Percentiles rank a stretch among this genome's conserved stretches.
phyloP scores from a whole-genome alignment of 352 stramenopile species.

The Phytophthora pini region DNA sequence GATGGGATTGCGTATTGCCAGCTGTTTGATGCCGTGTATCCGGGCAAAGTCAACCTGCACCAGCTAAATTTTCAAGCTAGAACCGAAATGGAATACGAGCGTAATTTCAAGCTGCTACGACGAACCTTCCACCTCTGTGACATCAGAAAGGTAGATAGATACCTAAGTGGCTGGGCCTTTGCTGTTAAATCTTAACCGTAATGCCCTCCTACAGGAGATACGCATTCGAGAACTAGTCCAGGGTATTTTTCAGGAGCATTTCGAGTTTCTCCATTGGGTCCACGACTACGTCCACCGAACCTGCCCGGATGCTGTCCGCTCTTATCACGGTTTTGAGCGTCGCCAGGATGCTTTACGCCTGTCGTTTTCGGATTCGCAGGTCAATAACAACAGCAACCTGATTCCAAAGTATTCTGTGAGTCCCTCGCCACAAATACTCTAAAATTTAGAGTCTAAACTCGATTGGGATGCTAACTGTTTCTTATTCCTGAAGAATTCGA shows the following conservation, averaged over 20 bases:
- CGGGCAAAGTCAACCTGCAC: constrained; percentile 65
- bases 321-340: constrained; percentile 62
- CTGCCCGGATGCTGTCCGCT: constrained; percentile 62
- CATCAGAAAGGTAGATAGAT: constrained; percentile 61
- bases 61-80: constrained; percentile 69
- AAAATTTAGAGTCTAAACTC: background rate
- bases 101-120: constrained; percentile 67
- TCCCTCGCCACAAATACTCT: background rate
- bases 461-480: background rate
- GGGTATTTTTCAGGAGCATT: constrained; percentile 83
- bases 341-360: constrained; percentile 53
- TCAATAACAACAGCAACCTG: constrained; percentile 60
- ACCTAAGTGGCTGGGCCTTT: background rate
- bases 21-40: constrained; percentile 73
- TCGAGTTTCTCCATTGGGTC: constrained; percentile 85
- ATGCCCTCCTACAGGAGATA: constrained; percentile 51
- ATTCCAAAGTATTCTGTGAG: constrained; percentile 65
- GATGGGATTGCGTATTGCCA: constrained; percentile 86
- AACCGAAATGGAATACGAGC: constrained; percentile 60
- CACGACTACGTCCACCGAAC: constrained; percentile 83
- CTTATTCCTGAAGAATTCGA: constrained; percentile 35
- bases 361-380: constrained; percentile 32
- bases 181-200: background rate
- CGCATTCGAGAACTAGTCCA: constrained; percentile 68
- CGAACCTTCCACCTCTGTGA: constrained; percentile 66